Base-by-base conservation (phyloP, 163 green algal genomes). In the Scenedesmus sp. region DNA sequence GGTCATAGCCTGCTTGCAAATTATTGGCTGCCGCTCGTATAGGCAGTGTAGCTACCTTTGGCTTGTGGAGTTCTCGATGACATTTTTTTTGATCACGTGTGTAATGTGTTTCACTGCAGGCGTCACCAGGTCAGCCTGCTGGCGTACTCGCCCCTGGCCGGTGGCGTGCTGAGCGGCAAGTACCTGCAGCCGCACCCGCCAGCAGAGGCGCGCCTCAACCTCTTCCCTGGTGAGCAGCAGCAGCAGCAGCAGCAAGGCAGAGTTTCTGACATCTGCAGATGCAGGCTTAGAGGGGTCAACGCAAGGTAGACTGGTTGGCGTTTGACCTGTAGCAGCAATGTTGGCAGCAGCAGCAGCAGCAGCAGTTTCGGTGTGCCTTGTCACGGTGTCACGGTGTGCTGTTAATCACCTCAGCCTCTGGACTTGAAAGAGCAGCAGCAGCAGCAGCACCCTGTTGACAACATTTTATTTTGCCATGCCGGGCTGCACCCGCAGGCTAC, bases 111-210 rank as follows among this genome's bases (percentile, higher is more conserved):
- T 10, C 62, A n/a, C 52, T 23, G 3, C 76, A 88, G 90, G 70
- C 92, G 84, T 74, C 93, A 94, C 93, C 96, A 98, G 74, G 94
- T 99, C 92, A 96, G 92, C 34, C 95, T 96, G 5, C 95, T 99
- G 52, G 96, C 96, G 3, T 90, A 90, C 66, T 90, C 85, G 0
- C 85, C 85, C 3, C 15, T 90, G 46, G 85, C 85, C 34, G 85
- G 97, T 92, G 88, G 73, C 4, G 66, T 59, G 0, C 60, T 93
- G 7, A 89, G 67, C 18, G 95, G 95, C 66, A 98, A 98, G 94
- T 98, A 98, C 92, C 87, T 95, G 73, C 16, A 91, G 3, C 93
- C 81, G 0, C 84, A 85, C 46, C 59, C 88, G 2, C 88, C 93
- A 23, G 84, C 91, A 70, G 83, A 62, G 7, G 90, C 93, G 15